Percentiles rank a stretch among this genome's conserved stretches.
Conservation (phyloP, 1,284 basidiomycete species). For the Prillingera fragicola region DNA sequence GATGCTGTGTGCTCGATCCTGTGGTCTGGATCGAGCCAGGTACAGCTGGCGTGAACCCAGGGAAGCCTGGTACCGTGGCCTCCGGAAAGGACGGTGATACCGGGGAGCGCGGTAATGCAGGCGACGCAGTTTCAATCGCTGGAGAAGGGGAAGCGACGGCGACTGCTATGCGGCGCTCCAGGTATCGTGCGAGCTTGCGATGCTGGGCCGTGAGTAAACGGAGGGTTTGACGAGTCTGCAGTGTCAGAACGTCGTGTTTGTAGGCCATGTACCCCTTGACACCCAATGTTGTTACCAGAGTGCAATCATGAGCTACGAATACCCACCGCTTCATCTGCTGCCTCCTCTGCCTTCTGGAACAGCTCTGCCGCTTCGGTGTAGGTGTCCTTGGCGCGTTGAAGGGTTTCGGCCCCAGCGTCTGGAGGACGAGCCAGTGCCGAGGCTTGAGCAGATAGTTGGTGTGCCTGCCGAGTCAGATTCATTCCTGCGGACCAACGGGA, state of each 20-base stretch:
- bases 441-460: slow-evolving; percentile 41
- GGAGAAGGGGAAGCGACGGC: background rate
- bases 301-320: background rate
- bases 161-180: slow-evolving; percentile 37
- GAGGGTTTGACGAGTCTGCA: slow-evolving; percentile 24
- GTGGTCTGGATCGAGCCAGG: too few species aligned
- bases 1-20: too few species aligned
- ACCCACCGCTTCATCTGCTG: slow-evolving; percentile 17
- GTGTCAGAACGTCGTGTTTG: background rate
- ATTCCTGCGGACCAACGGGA: background rate
- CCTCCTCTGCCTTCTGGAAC: slow-evolving; percentile 25
- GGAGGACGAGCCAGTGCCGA: slow-evolving; percentile 22
- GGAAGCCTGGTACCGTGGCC: background rate
- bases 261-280: background rate
- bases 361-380: slow-evolving; percentile 40
- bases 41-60: background rate
- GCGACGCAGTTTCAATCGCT: slow-evolving; percentile 1
- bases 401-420: slow-evolving; percentile 14
- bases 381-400: slow-evolving; percentile 25
- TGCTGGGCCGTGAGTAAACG: slow-evolving; percentile 41
- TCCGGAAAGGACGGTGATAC: background rate
- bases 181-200: slow-evolving; percentile 38
- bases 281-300: background rate
- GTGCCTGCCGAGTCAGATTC: slow-evolving; percentile 29
- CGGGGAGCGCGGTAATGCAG: slow-evolving; percentile 2